These are phyloP conservation scores for Lablab purpureus DNA, from an alignment of 306 rosid species.

Conservation along the genomic window DNA sequence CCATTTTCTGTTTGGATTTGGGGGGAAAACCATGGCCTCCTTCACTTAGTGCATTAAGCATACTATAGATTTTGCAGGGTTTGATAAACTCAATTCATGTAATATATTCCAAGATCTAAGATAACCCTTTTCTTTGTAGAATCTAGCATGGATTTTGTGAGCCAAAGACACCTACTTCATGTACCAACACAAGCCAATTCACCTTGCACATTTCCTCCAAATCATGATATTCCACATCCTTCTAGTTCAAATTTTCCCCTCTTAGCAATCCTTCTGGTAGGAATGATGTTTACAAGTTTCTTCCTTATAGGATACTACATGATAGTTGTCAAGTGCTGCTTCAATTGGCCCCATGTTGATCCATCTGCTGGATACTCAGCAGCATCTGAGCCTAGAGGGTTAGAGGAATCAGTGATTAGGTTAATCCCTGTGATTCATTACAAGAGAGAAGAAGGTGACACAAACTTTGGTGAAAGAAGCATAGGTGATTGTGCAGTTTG, in stretches of 20 bases:
- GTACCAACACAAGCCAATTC: slow-evolving; percentile 36
- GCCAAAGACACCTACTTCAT: slow-evolving; percentile 46
- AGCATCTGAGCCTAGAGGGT: slow-evolving; percentile 51
- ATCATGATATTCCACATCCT: not conserved
- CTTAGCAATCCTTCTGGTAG: slow-evolving; percentile 63
- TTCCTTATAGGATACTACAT: slow-evolving; percentile 73
- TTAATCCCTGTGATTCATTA: slow-evolving; percentile 69
- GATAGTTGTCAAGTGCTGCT: slow-evolving; percentile 82
- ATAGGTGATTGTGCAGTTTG: slow-evolving; percentile 71
- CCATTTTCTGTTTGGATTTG: not conserved
- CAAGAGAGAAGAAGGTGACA: slow-evolving; percentile 46
- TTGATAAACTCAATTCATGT: slow-evolving; percentile 6
- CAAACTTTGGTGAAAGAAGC: slow-evolving; percentile 13
- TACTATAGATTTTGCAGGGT: slow-evolving; percentile 2
- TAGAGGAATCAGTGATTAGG: slow-evolving; percentile 67
- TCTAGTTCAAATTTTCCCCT: slow-evolving; percentile 57
- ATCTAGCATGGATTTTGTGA: slow-evolving; percentile 57
- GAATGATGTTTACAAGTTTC: slow-evolving; percentile 66
- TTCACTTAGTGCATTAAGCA: not conserved
- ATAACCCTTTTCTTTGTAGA: slow-evolving; percentile 10
- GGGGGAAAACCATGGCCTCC: slow-evolving; percentile 11
- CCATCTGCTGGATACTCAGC: slow-evolving; percentile 43
- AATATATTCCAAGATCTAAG: slow-evolving; percentile 46
- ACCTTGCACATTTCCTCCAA: slow-evolving; percentile 33
- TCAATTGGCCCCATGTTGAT: slow-evolving; percentile 62